These are phyloP conservation scores for Chaetomium tenue DNA, from an alignment of 495 filamentous ascomycete genomes.

Conservation along the genomic window DNA sequence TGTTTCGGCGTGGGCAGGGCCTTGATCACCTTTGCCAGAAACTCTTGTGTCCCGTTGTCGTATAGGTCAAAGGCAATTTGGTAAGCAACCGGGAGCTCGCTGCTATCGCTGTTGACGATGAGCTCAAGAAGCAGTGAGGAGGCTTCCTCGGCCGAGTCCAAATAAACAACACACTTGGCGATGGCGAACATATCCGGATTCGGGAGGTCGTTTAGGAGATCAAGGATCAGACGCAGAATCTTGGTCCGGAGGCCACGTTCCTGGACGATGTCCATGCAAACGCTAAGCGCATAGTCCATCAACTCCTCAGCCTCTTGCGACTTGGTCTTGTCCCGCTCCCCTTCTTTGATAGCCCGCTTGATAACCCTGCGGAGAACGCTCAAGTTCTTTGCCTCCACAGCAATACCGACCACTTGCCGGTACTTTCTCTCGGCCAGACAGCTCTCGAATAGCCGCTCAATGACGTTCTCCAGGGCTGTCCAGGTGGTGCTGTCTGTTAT, in stretches of 20 bases:
- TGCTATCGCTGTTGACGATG: slow-evolving; percentile 71
- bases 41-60: slow-evolving; percentile 97
- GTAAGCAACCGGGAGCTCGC: slow-evolving; percentile 81
- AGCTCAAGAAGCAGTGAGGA: slow-evolving; percentile 82
- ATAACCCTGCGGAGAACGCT: slow-evolving; percentile 87
- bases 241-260: slow-evolving; percentile 77
- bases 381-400: slow-evolving; percentile 90
- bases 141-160: slow-evolving; percentile 88
- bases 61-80: slow-evolving; percentile 98
- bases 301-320: slow-evolving; percentile 72
- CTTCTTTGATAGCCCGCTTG: slow-evolving; percentile 73
- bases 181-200: slow-evolving; percentile 97
- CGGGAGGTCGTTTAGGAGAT: slow-evolving; percentile 81
- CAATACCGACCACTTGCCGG: slow-evolving; percentile 97
- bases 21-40: slow-evolving; percentile 83
- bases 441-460: slow-evolving; percentile 85
- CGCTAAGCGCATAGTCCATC: slow-evolving; percentile 92
- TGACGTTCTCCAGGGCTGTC: slow-evolving; percentile 71
- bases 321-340: slow-evolving; percentile 63
- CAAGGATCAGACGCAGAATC: slow-evolving; percentile 83
- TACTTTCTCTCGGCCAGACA: slow-evolving; percentile 86
- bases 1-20: slow-evolving; percentile 64
- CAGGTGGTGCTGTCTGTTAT: slow-evolving; percentile 53
- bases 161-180: slow-evolving; percentile 95
- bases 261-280: slow-evolving; percentile 97